phyloP scores from a whole-genome alignment of 1,284 basidiomycete genomes.

The Trichosporon sp. region DNA sequence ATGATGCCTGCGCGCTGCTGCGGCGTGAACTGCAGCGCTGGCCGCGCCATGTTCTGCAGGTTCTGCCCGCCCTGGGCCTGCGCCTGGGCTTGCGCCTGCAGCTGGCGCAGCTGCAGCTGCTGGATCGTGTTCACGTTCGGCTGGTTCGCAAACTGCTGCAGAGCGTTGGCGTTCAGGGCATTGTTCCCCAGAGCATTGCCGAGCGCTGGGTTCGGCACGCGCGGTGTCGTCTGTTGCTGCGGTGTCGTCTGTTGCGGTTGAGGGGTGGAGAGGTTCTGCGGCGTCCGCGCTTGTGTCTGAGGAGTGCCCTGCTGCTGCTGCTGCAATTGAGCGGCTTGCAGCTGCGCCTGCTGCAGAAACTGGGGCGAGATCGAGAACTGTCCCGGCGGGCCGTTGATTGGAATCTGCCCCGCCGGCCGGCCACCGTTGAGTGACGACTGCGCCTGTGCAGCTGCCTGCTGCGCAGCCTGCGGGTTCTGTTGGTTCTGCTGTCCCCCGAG shows the following conservation, averaged over 20 bases:
- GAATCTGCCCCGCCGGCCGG: not conserved
- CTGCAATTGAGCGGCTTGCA: conserved; percentile 23
- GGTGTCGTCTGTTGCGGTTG: conserved; percentile 21
- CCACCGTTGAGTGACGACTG: conserved; percentile 21
- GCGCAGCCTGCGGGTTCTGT: conserved; percentile 10
- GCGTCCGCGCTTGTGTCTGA: conserved; percentile 20
- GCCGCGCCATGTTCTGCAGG: conserved; percentile 18
- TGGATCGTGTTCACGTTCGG: conserved; percentile 32
- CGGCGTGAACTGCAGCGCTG: conserved; percentile 23
- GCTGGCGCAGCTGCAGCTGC: conserved; percentile 33
- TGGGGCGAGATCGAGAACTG: conserved; percentile 19
- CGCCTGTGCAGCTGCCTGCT: conserved; percentile 11
- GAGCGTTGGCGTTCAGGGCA: conserved; percentile 27
- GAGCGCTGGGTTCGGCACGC: conserved; percentile 21
- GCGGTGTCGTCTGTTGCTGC: conserved; percentile 20
- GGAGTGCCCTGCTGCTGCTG: conserved; percentile 22
- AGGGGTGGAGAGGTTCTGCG: conserved; percentile 15
- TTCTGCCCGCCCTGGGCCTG: conserved; percentile 17
- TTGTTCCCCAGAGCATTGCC: conserved; percentile 2
- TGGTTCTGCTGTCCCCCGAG: conserved; percentile 3
- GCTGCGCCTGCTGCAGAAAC: conserved; percentile 24
- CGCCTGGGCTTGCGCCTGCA: conserved; percentile 26
- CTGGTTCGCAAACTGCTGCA: conserved; percentile 36
- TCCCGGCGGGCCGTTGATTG: not conserved
- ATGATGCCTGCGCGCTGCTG: conserved; percentile 31